Base-by-base conservation (phyloP, 805 yeast species). In the Ogataea naganishii region DNA sequence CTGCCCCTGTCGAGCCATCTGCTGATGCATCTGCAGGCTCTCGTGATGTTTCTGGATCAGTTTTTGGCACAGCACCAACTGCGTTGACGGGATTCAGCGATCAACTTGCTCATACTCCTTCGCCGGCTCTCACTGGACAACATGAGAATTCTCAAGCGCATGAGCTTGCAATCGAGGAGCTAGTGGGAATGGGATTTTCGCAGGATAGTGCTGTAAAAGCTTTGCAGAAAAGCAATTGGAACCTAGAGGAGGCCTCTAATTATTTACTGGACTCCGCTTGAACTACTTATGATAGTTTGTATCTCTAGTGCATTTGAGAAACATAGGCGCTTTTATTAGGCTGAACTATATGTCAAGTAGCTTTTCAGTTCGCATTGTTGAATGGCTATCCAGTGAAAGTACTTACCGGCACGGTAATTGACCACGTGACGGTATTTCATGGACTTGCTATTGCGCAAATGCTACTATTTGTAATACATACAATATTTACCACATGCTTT, bases 111-210 rank as follows among this genome's bases (percentile, higher is more conserved):
- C 35, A 33, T 7, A 45, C 46, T n/a, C 42, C 43, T 14, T 33
- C 38, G 3, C 39, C 36, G 23, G 39, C 32, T 14, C 36, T 41
- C 30, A 36, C 29, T 14, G 40, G 11, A 10, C 30, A 11, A 6
- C 22, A 22, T 5, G 23, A 26, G 1, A 38, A 31, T 26, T 29
- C 46, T 8, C 56, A 53, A 29, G 41, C 56, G 7, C 61, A 55
- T 27, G 43, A 45, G 3, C 47, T 69, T 34, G 82, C 89, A 1
- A 63, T 85, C 26, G 80, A 76, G 42, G 94, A 88, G 52, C 62
- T 88, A 38, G 73, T 75, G 14, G 86, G 88, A 20, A 88, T 88
- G 96, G 97, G 97, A 3, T 88, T 88, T 49, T 69, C 74, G 12
- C 66, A 69, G 39, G 62, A 64, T 1, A 77, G 75, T 30, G 85